phyloP scores from a whole-genome alignment of 345 rosid genomes.

The Mallotus nudiflorus region DNA sequence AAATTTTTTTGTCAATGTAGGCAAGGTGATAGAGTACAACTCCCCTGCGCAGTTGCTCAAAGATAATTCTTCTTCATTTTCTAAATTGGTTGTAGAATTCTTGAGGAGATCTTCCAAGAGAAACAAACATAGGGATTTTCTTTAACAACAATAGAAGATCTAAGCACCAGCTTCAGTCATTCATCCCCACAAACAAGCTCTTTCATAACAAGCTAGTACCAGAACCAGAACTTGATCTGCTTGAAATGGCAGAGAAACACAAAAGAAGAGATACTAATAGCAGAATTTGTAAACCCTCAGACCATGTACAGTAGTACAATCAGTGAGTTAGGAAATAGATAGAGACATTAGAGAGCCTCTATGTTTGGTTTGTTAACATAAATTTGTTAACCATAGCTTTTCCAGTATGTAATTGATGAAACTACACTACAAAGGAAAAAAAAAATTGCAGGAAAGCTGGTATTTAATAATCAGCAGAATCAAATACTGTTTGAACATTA shows the following conservation, averaged over 20 bases:
- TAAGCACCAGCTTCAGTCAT: background rate
- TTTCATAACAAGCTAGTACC: background rate
- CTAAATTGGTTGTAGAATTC: constrained; percentile 65
- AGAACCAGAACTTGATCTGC: background rate
- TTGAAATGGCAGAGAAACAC: background rate
- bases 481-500: background rate
- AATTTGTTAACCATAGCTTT: background rate
- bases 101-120: constrained; percentile 49
- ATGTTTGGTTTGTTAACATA: background rate
- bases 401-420: background rate
- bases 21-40: constrained; percentile 50
- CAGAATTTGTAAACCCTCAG: background rate
- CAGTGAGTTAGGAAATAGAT: background rate
- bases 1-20: constrained; percentile 32
- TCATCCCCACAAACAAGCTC: background rate
- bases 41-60: constrained; percentile 48
- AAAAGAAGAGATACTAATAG: background rate
- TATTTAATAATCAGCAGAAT: background rate
- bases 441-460: background rate
- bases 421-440: background rate
- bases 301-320: constrained; percentile 7
- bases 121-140: constrained; percentile 16
- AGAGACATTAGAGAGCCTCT: background rate
- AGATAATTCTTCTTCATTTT: constrained; percentile 58
- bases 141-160: constrained; percentile 6